These are phyloP conservation scores for Hibiscus syriacus DNA, from an alignment of 345 rosid species.

Conservation along the genomic window DNA sequence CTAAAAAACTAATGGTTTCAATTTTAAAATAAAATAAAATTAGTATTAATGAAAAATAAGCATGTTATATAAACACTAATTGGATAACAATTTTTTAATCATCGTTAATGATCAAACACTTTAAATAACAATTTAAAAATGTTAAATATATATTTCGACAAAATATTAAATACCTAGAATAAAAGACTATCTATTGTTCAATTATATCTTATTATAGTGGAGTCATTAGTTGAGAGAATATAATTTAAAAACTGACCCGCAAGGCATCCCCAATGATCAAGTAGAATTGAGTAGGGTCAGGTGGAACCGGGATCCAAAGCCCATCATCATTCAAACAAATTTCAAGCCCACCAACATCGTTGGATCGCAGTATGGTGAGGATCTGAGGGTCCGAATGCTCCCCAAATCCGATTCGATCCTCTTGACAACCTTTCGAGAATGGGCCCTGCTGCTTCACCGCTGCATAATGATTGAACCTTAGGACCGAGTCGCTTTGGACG, in stretches of 20 bases:
- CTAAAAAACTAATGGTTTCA: no score
- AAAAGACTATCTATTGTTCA: no score
- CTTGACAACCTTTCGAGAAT: constrained; percentile 17
- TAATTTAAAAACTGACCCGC: constrained; percentile 38
- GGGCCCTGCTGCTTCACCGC: constrained; percentile 24
- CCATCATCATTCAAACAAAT: constrained; percentile 51
- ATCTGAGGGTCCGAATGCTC: constrained; percentile 99
- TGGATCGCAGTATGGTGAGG: no score
- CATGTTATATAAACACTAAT: no score
- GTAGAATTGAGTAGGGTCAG: constrained; percentile 69
- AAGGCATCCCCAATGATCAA: constrained; percentile 81
- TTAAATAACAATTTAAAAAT: no score
- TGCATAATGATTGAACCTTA: constrained; percentile 82
- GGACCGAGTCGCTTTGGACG: constrained; percentile 64
- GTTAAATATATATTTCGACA: no score
- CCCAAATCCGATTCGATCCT: constrained; percentile 59
- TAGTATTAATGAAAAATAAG: no score
- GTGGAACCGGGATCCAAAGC: constrained; percentile 68
- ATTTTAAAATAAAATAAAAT: no score
- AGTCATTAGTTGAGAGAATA: not conserved
- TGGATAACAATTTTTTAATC: no score
- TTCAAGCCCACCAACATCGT: constrained; percentile 89
- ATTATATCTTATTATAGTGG: no score
- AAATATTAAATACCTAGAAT: no score
- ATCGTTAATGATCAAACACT: no score